Evolutionary conservation across 1,139 yeast genomes (phyloP).

Genomic region (Geotrichum cucujoidarum): DNA sequence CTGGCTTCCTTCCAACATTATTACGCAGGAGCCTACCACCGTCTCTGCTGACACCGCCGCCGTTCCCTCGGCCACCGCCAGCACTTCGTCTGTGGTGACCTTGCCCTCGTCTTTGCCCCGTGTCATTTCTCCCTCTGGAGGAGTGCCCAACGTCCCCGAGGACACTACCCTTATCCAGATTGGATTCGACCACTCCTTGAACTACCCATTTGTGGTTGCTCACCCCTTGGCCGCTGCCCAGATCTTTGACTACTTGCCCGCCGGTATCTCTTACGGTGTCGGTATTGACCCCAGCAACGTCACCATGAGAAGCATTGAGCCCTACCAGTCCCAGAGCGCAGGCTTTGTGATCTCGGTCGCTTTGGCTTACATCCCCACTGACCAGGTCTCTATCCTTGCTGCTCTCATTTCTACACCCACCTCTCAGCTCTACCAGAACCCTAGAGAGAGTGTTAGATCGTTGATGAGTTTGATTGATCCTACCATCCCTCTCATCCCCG

Average conservation of each 20-base stretch:
- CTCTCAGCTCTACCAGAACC: constrained; percentile 36
- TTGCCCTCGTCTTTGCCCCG: constrained; percentile 37
- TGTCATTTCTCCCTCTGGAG: constrained; percentile 39
- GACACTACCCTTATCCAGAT: constrained; percentile 37
- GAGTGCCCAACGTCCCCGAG: constrained; percentile 30
- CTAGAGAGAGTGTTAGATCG: constrained; percentile 33
- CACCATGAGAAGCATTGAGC: constrained; percentile 36
- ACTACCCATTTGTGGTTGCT: constrained; percentile 40
- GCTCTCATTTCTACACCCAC: constrained; percentile 33
- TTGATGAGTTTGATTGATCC: constrained; percentile 41
- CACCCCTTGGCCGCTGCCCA: constrained; percentile 43
- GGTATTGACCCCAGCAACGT: constrained; percentile 29
- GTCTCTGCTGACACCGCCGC: constrained; percentile 14
- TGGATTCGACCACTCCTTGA: constrained; percentile 40
- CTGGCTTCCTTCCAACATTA: constrained; percentile 19
- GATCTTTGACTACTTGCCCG: constrained; percentile 41
- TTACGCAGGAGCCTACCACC: constrained; percentile 17
- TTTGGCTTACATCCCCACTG: constrained; percentile 37
- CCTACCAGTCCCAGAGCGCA: constrained; percentile 33
- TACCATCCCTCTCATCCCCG: constrained; percentile 35
- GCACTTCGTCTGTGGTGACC: constrained; percentile 25
- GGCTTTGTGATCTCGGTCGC: constrained; percentile 41
- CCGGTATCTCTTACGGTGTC: constrained; percentile 39
- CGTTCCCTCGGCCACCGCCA: constrained; percentile 16
- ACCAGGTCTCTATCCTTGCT: constrained; percentile 29